Base-by-base conservation (phyloP, 106 monocot genomes). In the Hemerocallis citrina region DNA sequence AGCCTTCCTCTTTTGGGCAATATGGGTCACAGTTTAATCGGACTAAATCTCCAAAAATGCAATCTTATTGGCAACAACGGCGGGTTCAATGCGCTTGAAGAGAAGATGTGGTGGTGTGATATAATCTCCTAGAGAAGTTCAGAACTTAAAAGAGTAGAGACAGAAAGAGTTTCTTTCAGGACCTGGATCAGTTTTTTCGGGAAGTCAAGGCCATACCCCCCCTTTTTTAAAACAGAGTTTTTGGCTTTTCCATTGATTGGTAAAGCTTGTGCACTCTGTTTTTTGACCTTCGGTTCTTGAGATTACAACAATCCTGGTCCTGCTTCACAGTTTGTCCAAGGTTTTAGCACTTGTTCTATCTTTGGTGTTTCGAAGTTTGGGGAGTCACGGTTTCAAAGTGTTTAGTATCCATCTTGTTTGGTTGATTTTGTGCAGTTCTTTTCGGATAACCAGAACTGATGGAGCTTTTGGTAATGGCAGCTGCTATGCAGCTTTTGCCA, bases 21-120 rank as follows among this genome's bases (percentile, higher is more conserved):
- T 45, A 55, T 86, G 60, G 72, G 69, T 8, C 23, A 19, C 15
- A 72, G 72, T 5, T 48, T 94, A 24, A 24, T 69, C 21, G 89
- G 89, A 1, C 74, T 94, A 13, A 89, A 89, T 67, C 85, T 94
- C 35, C 89, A 77, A 51, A 49, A 62, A 23, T 92, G 88, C 85
- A 80, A 72, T 61, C 19, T 72, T 19, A 79, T 93, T 22, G 62
- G 68, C 33, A 61, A 34, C 24, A 55, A 70, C 42, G 72, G 65
- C 16, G 62, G 64, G 28, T 62, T 86, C 8, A 32, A 58, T n/a
- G 63, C 72, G 0, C 75, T 94, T 17, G 75, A 76, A 72, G 77
- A 83, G 69, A 79, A 88, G 68, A 77, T 94, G 50, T 74, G 68
- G 73, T 74, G 81, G 77, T 89, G 93, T 27, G 85, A 94, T 52